Evolutionary conservation across 129 eudicot species (phyloP).

Genomic region (Cynara cardunculus): DNA sequence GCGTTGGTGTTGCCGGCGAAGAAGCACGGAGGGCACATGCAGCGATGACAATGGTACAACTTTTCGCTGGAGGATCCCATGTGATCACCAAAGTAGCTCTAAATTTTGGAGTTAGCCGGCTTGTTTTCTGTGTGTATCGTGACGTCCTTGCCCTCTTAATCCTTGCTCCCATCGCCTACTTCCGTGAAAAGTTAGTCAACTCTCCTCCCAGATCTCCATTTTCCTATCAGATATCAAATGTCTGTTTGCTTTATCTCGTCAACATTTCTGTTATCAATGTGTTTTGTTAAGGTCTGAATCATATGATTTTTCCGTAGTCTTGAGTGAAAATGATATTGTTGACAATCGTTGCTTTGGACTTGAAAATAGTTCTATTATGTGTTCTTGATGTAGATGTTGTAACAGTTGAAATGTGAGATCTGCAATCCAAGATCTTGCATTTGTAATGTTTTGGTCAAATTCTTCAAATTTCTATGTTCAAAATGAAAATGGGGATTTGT

Average conservation of each 20-base stretch:
- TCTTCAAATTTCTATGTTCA: too few relatives aligned
- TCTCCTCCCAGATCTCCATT: slow-evolving; percentile 10
- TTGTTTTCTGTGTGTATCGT: slow-evolving; percentile 80
- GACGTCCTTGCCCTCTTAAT: slow-evolving; percentile 75
- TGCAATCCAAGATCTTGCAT: neutral
- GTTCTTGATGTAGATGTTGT: neutral
- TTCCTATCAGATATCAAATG: neutral
- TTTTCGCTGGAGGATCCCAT: slow-evolving; percentile 78
- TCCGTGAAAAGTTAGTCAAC: slow-evolving; percentile 66
- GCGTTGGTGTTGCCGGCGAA: slow-evolving; percentile 29
- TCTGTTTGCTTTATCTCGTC: neutral
- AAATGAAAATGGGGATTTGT: neutral
- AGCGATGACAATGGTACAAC: slow-evolving; percentile 75
- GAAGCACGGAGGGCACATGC: slow-evolving; percentile 66
- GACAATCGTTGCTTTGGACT: neutral
- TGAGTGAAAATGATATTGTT: neutral
- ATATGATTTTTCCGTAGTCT: neutral
- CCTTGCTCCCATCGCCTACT: slow-evolving; percentile 75
- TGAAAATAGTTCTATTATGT: neutral
- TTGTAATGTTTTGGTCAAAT: neutral
- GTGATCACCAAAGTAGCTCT: slow-evolving; percentile 90
- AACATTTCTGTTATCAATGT: neutral
- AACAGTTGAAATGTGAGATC: neutral
- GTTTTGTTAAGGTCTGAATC: neutral
- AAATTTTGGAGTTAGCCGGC: slow-evolving; percentile 66